Evolutionary conservation across 2,329 filamentous ascomycete species (phyloP).

Genomic region (Botrytis deweyae): DNA sequence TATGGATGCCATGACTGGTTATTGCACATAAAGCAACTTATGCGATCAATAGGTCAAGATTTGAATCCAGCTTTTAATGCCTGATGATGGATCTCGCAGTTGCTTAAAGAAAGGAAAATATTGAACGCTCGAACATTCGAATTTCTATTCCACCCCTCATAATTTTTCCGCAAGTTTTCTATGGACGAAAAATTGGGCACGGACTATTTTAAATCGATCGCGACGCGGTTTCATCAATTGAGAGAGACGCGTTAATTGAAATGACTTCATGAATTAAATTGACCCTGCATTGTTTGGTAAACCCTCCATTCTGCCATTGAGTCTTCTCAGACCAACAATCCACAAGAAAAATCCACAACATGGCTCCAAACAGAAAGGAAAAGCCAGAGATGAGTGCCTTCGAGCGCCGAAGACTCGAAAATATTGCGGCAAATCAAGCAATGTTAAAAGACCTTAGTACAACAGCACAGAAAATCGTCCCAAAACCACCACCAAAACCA

Average conservation of each 20-base stretch:
- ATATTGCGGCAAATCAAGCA: constrained; percentile 83
- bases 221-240: constrained; percentile 2
- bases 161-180: constrained; percentile 7
- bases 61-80: not conserved
- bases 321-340: not conserved
- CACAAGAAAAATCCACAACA: constrained; percentile 35
- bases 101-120: not conserved
- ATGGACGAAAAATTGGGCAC: constrained; percentile 3
- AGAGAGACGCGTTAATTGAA: constrained; percentile 17
- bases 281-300: not conserved
- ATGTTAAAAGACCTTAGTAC: constrained; percentile 75
- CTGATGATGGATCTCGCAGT: not conserved
- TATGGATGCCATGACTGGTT: constrained; percentile 21
- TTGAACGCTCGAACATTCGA: not conserved
- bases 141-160: not conserved
- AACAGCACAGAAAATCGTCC: constrained; percentile 67
- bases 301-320: not conserved
- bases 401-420: constrained; percentile 79
- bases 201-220: not conserved
- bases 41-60: not conserved
- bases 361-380: constrained; percentile 47
- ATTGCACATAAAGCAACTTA: too few species aligned
- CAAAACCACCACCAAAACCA: constrained; percentile 53
- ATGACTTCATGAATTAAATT: constrained; percentile 5
- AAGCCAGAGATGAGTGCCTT: constrained; percentile 72